These are phyloP conservation scores for Galerina sulciceps DNA, from an alignment of 768 basidiomycete species.

Conservation along the genomic window DNA sequence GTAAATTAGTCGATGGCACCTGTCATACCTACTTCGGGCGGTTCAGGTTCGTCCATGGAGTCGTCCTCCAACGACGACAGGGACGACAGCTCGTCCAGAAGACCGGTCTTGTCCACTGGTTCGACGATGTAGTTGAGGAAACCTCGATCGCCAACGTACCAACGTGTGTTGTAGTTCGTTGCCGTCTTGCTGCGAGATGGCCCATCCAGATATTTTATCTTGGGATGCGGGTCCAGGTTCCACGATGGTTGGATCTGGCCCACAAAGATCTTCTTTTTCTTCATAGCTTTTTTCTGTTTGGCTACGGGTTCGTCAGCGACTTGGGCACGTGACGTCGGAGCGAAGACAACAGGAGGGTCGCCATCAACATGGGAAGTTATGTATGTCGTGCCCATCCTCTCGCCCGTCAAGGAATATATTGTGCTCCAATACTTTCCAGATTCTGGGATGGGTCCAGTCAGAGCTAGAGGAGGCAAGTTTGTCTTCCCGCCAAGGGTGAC, in stretches of 20 bases:
- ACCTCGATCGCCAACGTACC: conserved; percentile 13
- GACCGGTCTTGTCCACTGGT: not conserved
- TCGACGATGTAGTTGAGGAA: not conserved
- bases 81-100: conserved; percentile 8
- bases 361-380: conserved; percentile 17
- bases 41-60: conserved; percentile 2
- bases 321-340: conserved; percentile 8
- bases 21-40: conserved; percentile 4
- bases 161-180: not conserved
- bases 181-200: not conserved
- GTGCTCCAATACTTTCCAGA: conserved; percentile 33
- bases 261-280: conserved; percentile 27
- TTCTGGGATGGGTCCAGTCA: not conserved
- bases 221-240: conserved; percentile 17
- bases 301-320: not conserved
- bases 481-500: not conserved
- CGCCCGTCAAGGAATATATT: conserved; percentile 32
- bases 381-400: conserved; percentile 30
- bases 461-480: not conserved
- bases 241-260: conserved; percentile 35
- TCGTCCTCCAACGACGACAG: conserved; percentile 3
- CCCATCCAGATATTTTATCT: not conserved
- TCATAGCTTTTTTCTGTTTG: not conserved
- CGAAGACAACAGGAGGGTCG: conserved; percentile 24
- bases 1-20: not conserved